A percentile compares a stretch with the other conserved stretches of the same genome.
Conservation (phyloP, 257 asterid species). For the Oldenlandia corymbosa region DNA sequence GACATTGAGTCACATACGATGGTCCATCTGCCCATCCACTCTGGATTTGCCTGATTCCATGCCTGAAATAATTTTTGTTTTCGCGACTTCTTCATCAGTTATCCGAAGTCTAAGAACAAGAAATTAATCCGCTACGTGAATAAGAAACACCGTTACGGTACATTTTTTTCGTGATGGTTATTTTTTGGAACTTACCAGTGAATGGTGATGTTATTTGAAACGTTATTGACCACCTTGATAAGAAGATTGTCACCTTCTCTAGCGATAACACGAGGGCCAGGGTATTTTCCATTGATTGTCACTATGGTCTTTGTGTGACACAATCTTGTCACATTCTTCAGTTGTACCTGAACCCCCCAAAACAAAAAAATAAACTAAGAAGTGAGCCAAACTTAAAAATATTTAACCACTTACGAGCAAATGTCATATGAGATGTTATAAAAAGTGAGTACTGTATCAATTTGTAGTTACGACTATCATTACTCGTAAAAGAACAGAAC, state of each 20-base stretch:
- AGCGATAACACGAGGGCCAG: constrained; percentile 54
- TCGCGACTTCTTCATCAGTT: not conserved
- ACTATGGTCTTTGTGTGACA: constrained; percentile 51
- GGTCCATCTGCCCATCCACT: constrained; percentile 82
- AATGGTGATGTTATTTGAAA: constrained; percentile 50
- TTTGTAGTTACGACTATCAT: too few relatives aligned
- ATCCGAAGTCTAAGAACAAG: too few relatives aligned
- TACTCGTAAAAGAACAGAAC: too few relatives aligned
- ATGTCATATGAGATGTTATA: too few relatives aligned
- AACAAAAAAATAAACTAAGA: not conserved
- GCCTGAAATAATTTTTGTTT: constrained; percentile 34
- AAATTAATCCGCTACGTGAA: too few relatives aligned
- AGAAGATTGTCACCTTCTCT: constrained; percentile 63
- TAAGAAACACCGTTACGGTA: too few relatives aligned
- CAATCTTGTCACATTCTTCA: constrained; percentile 51
- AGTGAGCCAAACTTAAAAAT: too few relatives aligned
- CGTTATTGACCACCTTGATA: constrained; percentile 49
- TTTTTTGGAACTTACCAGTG: constrained; percentile 54
- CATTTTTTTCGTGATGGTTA: too few relatives aligned
- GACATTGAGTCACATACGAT: constrained; percentile 59
- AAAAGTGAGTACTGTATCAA: too few relatives aligned
- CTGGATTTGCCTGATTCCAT: constrained; percentile 51
- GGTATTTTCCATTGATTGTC: constrained; percentile 61
- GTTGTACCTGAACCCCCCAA: constrained; percentile 44
- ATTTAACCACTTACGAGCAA: too few relatives aligned